Base-by-base conservation (phyloP, 148 eudicot species). In the Chenopodium berlandieri region DNA sequence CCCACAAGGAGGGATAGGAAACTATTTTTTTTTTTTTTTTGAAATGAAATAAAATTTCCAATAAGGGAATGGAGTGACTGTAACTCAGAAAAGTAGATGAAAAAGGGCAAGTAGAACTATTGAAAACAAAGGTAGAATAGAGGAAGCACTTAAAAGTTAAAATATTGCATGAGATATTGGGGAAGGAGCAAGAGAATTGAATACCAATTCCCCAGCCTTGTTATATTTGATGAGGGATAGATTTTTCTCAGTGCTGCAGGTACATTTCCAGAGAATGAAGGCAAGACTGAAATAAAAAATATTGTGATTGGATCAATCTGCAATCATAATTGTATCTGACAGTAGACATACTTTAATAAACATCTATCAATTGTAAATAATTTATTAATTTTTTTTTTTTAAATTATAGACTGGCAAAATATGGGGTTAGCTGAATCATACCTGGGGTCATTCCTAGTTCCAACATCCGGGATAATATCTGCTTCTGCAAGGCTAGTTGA, bases 371-470 rank as follows among this genome's bases (percentile, higher is more conserved):
- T 11, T 4, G 71, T 66, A 7, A 6, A 65, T 65, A 20, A 20
- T 22, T 6, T 40, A 2, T 56, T 56, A 3, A 4, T 44, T 8
- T 71, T 44, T 46, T 52, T 44, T 52, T 27, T 27, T 23, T 23
- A 23, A 71, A 25, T 65, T 4, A 5, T 79, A 56, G 25, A 14
- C 66, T 66, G 17, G 73, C 27, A 47, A 44, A 69, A 12, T 31
- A 52, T 10, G 69, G 72, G 48, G 56, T 34, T 27, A 73, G 75
- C 34, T 76, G 31, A 70, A 84, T 37, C 16, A 75, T 89, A 94
- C 99, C 99, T 85, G 99, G 99, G 71, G 95, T 92, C 99, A 96
- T 94, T 90, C 98, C 99, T 64, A 96, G 83, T 87, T 90, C 94
- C 82, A 89, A 73, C 99, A 96, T 92, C 76, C 99, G 91, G 22